Evolutionary conservation across 352 stramenopile species (phyloP).

Genomic region (Phytophthora pseudosyringae): DNA sequence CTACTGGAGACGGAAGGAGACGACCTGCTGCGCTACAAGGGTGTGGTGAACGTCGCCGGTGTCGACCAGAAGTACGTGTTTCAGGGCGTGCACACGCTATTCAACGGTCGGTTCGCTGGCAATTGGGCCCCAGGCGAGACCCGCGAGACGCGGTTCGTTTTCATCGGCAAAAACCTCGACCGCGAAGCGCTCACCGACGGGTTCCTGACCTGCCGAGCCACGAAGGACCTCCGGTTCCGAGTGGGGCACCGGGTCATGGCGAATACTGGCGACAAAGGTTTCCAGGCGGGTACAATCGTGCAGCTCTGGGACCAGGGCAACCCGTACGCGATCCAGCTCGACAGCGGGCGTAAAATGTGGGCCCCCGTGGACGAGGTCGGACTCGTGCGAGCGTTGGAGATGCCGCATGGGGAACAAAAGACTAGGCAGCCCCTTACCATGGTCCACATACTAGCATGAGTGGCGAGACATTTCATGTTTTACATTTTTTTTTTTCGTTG

Average conservation of each 20-base stretch:
- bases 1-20: slow-evolving; percentile 90
- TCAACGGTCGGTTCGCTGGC: slow-evolving; percentile 90
- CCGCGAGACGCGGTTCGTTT: slow-evolving; percentile 93
- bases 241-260: slow-evolving; percentile 53
- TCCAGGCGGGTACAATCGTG: slow-evolving; percentile 42
- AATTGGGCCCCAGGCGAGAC: slow-evolving; percentile 85
- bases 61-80: slow-evolving; percentile 95
- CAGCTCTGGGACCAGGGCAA: slow-evolving; percentile 63
- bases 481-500: not conserved
- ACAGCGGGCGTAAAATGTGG: slow-evolving; percentile 50
- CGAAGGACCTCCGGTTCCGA: slow-evolving; percentile 43
- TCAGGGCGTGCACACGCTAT: slow-evolving; percentile 96
- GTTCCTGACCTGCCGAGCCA: slow-evolving; percentile 52
- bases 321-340: slow-evolving; percentile 53
- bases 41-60: slow-evolving; percentile 92
- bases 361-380: slow-evolving; percentile 47
- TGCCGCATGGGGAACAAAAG: slow-evolving; percentile 14
- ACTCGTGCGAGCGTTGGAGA: slow-evolving; percentile 37
- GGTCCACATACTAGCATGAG: slow-evolving; percentile 36
- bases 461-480: slow-evolving; percentile 1
- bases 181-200: slow-evolving; percentile 54
- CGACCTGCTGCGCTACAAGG: slow-evolving; percentile 95
- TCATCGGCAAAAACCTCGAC: slow-evolving; percentile 93
- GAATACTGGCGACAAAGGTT: slow-evolving; percentile 43
- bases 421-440: slow-evolving; percentile 25